phyloP scores from a whole-genome alignment of 305 asterid species.

The Andrographis paniculata region DNA sequence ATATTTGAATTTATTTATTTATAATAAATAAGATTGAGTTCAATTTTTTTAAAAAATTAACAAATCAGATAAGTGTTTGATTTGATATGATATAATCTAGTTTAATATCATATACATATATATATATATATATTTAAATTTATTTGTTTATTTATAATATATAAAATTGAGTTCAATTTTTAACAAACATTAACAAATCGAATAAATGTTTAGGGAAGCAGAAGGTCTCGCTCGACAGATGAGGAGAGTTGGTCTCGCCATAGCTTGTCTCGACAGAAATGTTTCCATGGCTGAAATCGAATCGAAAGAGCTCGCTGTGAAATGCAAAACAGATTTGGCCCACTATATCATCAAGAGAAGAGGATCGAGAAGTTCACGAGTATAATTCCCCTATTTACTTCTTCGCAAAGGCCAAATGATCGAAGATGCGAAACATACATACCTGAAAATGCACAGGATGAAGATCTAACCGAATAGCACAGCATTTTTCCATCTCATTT shows the following conservation, averaged over 20 bases:
- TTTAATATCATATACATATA: too few species aligned
- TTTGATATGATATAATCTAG: too few species aligned
- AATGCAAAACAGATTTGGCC: slow-evolving; percentile 35
- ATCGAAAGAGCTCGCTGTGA: too few species aligned
- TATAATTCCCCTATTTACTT: slow-evolving; percentile 61
- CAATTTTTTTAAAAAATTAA: too few species aligned
- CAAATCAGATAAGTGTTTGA: too few species aligned
- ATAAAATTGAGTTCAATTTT: too few species aligned
- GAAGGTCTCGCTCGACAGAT: slow-evolving; percentile 46
- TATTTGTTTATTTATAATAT: too few species aligned
- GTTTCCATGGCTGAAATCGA: too few species aligned
- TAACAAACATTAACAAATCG: too few species aligned
- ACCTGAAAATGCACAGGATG: slow-evolving; percentile 57
- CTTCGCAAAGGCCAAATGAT: slow-evolving; percentile 74
- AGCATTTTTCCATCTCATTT: slow-evolving; percentile 47
- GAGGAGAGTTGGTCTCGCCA: slow-evolving; percentile 19
- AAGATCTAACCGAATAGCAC: slow-evolving; percentile 49
- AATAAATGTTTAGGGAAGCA: slow-evolving; percentile 70
- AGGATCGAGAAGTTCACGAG: slow-evolving; percentile 28
- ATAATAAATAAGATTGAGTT: too few species aligned
- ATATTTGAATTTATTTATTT: too few species aligned
- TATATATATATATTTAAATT: too few species aligned
- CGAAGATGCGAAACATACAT: slow-evolving; percentile 56
- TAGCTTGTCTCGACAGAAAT: slow-evolving; percentile 16
- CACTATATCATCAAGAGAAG: slow-evolving; percentile 34